These are phyloP conservation scores for Tetrahymena elliotti DNA, from an alignment of 73 alveolate species.

Conservation along the genomic window DNA sequence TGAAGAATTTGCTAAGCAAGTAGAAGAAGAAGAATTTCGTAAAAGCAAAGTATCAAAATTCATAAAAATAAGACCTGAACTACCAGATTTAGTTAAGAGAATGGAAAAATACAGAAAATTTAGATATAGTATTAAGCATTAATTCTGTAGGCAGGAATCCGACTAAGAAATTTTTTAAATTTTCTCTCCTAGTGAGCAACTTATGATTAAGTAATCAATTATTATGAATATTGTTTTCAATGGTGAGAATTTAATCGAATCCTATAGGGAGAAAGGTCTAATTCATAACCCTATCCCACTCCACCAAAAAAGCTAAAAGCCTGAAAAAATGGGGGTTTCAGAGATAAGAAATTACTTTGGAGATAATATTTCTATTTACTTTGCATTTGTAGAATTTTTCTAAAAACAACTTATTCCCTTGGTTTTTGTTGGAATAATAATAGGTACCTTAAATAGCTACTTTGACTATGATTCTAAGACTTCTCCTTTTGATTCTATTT, in stretches of 20 bases:
- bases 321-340: background rate
- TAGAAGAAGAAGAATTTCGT: background rate
- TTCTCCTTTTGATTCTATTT: slow-evolving; percentile 35
- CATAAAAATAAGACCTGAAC: background rate
- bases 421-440: slow-evolving; percentile 4
- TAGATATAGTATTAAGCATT: background rate
- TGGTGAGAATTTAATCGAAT: background rate
- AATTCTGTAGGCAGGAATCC: background rate
- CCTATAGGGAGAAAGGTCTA: background rate
- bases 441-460: background rate
- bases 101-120: background rate
- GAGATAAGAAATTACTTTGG: slow-evolving; percentile 11
- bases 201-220: background rate
- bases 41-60: background rate
- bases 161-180: background rate
- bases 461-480: slow-evolving; percentile 5
- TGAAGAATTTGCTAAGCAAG: background rate
- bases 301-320: background rate
- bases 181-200: background rate
- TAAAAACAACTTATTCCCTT: background rate
- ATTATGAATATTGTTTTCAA: background rate
- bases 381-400: slow-evolving; percentile 23
- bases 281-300: background rate
- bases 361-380: slow-evolving; percentile 22
- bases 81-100: background rate